Conservation (phyloP, 2,329 filamentous ascomycete genomes). For the Colletotrichum shisoi region DNA sequence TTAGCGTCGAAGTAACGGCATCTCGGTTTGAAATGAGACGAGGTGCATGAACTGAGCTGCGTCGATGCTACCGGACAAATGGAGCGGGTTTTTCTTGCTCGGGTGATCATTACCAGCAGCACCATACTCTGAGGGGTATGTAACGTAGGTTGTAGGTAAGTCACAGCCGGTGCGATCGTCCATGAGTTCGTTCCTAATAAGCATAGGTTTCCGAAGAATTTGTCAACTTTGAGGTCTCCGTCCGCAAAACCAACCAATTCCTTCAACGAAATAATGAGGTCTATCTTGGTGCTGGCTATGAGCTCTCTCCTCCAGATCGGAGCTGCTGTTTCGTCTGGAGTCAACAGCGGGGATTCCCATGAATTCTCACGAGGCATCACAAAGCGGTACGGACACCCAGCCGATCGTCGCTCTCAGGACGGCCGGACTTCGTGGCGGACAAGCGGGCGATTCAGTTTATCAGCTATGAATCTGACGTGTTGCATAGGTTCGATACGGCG, state of each 20-base stretch:
- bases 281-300: not conserved
- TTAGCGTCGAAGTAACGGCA: conserved; percentile 6
- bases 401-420: not conserved
- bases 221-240: not conserved
- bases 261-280: conserved; percentile 13
- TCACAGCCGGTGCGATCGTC: not conserved
- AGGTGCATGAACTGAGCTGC: not conserved
- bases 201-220: not conserved
- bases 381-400: conserved; percentile 15
- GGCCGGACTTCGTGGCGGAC: no score
- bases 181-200: not conserved
- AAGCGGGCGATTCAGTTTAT: not conserved
- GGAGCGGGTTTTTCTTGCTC: not conserved
- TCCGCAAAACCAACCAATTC: not conserved
- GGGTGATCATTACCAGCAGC: not conserved
- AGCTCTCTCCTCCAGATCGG: conserved; percentile 2
- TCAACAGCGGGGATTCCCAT: no score
- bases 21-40: conserved; percentile 16
- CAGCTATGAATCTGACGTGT: not conserved
- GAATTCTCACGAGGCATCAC: not conserved
- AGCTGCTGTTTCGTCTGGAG: conserved; percentile 1
- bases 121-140: conserved; percentile 9
- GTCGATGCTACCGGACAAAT: conserved; percentile 3
- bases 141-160: conserved; percentile 1
- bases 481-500: conserved; percentile 19